phyloP scores from a whole-genome alignment of 306 rosid species.

The Prunus davidiana region DNA sequence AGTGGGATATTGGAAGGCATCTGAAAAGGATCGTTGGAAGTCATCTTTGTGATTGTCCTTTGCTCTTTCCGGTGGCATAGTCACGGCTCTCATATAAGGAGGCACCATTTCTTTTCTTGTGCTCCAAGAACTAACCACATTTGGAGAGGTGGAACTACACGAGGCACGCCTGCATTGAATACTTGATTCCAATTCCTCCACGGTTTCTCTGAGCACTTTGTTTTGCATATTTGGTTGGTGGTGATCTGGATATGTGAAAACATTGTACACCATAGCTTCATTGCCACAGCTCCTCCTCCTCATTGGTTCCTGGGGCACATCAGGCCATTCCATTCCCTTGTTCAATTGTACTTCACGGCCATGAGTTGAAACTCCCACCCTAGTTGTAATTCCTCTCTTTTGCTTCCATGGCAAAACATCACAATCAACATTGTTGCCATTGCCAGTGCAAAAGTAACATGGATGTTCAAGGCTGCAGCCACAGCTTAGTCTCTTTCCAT shows the following conservation, averaged over 20 bases:
- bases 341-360: conserved; percentile 19
- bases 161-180: conserved; percentile 4
- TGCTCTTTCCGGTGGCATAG: conserved; percentile 53
- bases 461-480: conserved; percentile 43
- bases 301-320: conserved; percentile 15
- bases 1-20: conserved; percentile 41
- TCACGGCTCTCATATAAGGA: conserved; percentile 49
- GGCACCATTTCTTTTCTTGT: conserved; percentile 24
- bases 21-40: conserved; percentile 56
- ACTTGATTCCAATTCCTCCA: conserved; percentile 11
- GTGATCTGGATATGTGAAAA: conserved; percentile 30
- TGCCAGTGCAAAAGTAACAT: conserved; percentile 28
- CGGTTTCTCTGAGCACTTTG: conserved; percentile 17
- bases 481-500: background rate
- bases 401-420: conserved; percentile 24
- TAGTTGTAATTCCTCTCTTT: conserved; percentile 19
- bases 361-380: conserved; percentile 9
- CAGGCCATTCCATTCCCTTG: conserved; percentile 21
- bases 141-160: conserved; percentile 1
- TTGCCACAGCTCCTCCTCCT: conserved; percentile 29
- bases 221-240: conserved; percentile 19
- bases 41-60: conserved; percentile 24
- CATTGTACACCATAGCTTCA: conserved; percentile 26
- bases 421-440: background rate
- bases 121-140: conserved; percentile 18